A percentile compares a stretch with the other conserved stretches of the same genome.
These are phyloP conservation scores for Termitomyces sp. DNA, from an alignment of 768 basidiomycete species.

Conservation along the genomic window DNA sequence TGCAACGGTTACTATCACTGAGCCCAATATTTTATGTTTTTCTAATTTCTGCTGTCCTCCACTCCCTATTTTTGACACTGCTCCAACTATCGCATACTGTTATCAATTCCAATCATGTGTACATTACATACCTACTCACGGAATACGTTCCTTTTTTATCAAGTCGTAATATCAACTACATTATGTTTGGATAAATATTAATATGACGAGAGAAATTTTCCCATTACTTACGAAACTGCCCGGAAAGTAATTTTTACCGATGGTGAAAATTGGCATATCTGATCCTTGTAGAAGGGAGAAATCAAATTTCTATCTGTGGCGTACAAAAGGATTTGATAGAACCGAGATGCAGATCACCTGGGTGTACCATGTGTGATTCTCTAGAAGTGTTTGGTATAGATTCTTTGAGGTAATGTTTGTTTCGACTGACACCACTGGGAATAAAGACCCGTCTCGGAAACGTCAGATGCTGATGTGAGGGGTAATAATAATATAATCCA, in stretches of 20 bases:
- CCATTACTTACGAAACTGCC: background rate
- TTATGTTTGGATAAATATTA: background rate
- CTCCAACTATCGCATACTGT: background rate
- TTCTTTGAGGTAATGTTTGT: background rate
- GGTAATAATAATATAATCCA: conserved; percentile 3
- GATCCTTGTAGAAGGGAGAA: background rate
- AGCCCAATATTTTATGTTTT: conserved; percentile 1
- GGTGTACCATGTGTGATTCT: background rate
- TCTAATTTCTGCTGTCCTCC: background rate
- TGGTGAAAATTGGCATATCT: background rate
- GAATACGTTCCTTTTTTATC: conserved; percentile 5
- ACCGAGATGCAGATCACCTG: conserved; percentile 6
- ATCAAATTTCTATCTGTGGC: conserved; percentile 9
- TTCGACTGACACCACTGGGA: background rate
- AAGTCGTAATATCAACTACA: background rate
- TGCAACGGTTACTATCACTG: conserved; percentile 32
- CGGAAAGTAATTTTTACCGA: background rate
- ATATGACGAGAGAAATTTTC: background rate
- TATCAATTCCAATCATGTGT: conserved; percentile 10
- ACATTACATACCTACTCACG: conserved; percentile 8
- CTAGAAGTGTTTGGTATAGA: background rate
- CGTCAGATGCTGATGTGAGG: conserved; percentile 10
- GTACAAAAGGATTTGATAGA: conserved; percentile 8
- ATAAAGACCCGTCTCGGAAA: conserved; percentile 2
- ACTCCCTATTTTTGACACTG: background rate